These are phyloP conservation scores for Eucalyptus cloeziana DNA, from an alignment of 345 rosid genomes.

Conservation along the genomic window DNA sequence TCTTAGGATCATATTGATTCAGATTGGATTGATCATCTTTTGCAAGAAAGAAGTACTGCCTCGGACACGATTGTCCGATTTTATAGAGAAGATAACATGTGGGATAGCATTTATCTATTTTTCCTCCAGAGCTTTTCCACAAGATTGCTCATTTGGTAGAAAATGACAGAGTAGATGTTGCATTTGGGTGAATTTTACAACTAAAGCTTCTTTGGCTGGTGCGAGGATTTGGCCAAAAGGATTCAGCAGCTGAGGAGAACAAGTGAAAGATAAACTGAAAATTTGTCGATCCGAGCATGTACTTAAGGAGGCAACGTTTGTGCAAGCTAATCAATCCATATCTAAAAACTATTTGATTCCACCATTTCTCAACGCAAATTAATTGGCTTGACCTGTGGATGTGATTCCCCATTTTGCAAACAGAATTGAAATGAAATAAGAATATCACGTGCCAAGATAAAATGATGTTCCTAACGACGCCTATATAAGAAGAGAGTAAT, in stretches of 20 bases:
- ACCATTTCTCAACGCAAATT: background rate
- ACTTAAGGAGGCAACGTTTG: background rate
- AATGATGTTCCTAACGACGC: background rate
- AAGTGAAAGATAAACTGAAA: background rate
- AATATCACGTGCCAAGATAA: background rate
- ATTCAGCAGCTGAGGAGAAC: background rate
- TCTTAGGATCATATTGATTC: too few relatives aligned
- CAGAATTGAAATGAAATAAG: background rate
- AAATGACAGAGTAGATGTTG: too few relatives aligned
- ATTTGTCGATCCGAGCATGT: background rate
- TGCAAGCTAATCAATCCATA: background rate
- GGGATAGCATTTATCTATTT: too few relatives aligned
- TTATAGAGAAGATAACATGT: too few relatives aligned
- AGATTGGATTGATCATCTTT: too few relatives aligned
- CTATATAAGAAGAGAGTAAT: background rate
- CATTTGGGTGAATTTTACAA: too few relatives aligned
- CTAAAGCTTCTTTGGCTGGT: background rate
- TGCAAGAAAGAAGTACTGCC: too few relatives aligned
- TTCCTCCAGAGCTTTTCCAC: too few relatives aligned
- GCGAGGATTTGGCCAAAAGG: background rate
- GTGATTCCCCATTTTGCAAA: background rate
- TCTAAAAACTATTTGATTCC: background rate
- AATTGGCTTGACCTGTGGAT: background rate
- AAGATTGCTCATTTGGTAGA: too few relatives aligned
- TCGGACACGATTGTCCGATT: too few relatives aligned